A percentile compares a stretch with the other conserved stretches of the same genome.
phyloP scores from a whole-genome alignment of 768 basidiomycete species.

The Pleurotus sapidus region DNA sequence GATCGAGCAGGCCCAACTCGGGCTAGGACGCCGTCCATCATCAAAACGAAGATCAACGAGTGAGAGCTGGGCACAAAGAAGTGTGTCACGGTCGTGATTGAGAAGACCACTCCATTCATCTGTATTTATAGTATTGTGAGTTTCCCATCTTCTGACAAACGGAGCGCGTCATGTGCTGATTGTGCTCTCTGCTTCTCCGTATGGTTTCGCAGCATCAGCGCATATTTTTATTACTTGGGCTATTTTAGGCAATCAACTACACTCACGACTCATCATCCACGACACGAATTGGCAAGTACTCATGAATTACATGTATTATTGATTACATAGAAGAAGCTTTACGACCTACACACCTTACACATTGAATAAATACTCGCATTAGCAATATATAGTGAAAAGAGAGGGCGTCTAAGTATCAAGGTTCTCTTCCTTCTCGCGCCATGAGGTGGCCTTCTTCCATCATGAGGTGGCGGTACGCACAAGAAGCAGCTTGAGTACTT shows the following conservation, averaged over 20 bases:
- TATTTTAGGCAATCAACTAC: too few relatives aligned
- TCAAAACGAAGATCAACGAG: constrained; percentile 1
- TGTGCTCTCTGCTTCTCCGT: too few relatives aligned
- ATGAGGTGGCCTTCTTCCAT: too few relatives aligned
- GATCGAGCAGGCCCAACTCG: background rate
- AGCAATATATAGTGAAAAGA: too few relatives aligned
- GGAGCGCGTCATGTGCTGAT: too few relatives aligned
- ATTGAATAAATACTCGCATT: too few relatives aligned
- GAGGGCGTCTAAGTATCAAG: too few relatives aligned
- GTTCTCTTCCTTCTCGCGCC: too few relatives aligned
- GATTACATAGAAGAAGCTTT: background rate
- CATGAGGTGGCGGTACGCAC: too few relatives aligned
- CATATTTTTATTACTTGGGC: background rate
- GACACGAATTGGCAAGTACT: background rate
- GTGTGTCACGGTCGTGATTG: background rate
- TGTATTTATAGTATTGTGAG: constrained; percentile 2
- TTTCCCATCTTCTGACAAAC: background rate
- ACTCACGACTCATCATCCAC: background rate
- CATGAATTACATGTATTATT: background rate
- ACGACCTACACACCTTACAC: too few relatives aligned
- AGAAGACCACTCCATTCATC: background rate
- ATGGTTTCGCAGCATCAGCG: background rate
- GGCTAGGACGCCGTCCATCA: background rate
- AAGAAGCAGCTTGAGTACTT: too few relatives aligned
- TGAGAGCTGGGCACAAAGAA: background rate